Evolutionary conservation across 1,139 yeast genomes (phyloP), one percentile per base, ranked within the genome.

Genomic region (Meyerozyma carpophila): DNA sequence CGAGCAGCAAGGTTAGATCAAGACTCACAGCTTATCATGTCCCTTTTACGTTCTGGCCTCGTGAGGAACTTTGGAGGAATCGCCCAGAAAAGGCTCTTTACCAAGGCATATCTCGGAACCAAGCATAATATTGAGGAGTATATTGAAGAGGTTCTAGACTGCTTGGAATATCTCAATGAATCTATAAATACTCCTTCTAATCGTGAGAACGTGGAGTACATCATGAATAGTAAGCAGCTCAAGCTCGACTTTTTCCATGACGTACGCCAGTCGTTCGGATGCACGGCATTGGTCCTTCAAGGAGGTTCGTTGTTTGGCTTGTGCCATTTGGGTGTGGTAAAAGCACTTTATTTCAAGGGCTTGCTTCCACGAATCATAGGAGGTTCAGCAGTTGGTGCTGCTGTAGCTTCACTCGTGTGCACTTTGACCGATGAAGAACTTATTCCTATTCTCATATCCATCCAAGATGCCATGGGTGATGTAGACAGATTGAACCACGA

Each of bases 301-400:
- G 98, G 98, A 26, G 98, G 98, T 1, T 86, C 97, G 0, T 66
- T 93, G 25, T 93, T 91, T 66, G 98, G 98, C 0, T 69, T 93
- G 48, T 90, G 96, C 57, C 98, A 93, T 61, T 62, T 93, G 41
- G 98, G 98, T 1, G 96, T 91, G 1, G 87, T 91, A 7, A 85
- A 85, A 51, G 93, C 94, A 0, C 66, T 93, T 18, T 79, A 84
- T 50, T 75, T 77, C 51, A 82, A 84, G 49, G 84, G 89, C 0
- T 65, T 91, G 32, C 68, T 91, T 42, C 98, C 98, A 0, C 66
- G 85, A 41, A 86, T 93, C 4, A 79, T 93, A 32, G 87, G 94
- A n/a, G 98, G 98, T 0, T 85, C 93, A 48, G 94, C 96, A 0
- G 89, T 89, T 45, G 98, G 98, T 2, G 95, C 98, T 0, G 84